phyloP scores from a whole-genome alignment of 106 monocot genomes.

The Dendrobium chrysotoxum region DNA sequence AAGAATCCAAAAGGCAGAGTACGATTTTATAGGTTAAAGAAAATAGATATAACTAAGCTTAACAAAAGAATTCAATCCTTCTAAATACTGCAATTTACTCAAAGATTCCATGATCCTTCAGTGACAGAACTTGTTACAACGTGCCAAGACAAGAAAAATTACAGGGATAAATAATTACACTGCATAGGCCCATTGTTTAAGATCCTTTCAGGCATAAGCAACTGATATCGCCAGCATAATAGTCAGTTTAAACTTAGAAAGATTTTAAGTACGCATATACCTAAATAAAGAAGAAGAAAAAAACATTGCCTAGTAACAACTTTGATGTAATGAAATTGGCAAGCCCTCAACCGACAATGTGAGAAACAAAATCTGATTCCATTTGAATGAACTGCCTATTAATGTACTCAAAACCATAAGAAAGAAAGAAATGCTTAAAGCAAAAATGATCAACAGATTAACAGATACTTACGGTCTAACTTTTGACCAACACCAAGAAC shows the following conservation, averaged over 20 bases:
- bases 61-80: not conserved
- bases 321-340: not conserved
- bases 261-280: not conserved
- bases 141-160: not conserved
- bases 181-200: not conserved
- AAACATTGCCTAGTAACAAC: not conserved
- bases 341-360: not conserved
- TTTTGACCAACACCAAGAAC: conserved; percentile 99
- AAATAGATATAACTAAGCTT: not conserved
- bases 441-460: not conserved
- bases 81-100: not conserved
- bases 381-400: not conserved
- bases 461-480: conserved; percentile 75
- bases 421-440: conserved; percentile 7
- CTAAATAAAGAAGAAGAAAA: not conserved
- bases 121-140: not conserved
- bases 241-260: not conserved
- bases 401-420: not conserved
- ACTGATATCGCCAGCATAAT: not conserved
- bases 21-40: no score
- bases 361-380: not conserved
- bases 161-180: not conserved
- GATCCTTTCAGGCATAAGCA: not conserved
- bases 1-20: no score
- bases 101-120: not conserved